Conservation (phyloP, 148 eudicot species). For the Mesembryanthemum crystallinum region DNA sequence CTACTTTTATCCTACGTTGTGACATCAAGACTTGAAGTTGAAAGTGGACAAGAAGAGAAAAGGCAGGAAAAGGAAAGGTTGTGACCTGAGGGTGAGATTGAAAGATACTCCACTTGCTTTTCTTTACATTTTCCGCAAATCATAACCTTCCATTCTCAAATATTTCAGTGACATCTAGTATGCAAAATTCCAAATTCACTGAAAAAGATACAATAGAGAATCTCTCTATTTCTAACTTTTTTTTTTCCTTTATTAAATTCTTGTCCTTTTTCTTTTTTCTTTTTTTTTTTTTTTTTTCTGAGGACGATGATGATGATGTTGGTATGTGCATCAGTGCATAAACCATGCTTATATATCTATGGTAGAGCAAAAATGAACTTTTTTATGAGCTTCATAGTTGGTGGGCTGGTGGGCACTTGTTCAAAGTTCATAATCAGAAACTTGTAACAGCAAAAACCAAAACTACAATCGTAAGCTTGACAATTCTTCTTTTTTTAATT, state of each 20-base stretch:
- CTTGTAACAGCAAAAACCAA: constrained; percentile 13
- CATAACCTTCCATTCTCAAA: not conserved
- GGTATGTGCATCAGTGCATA: not conserved
- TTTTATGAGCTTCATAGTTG: constrained; percentile 20
- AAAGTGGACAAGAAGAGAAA: not conserved
- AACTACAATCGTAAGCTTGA: constrained; percentile 17
- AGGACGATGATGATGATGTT: not conserved
- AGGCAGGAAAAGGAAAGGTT: not conserved
- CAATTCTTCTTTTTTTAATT: not conserved
- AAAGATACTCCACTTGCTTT: not conserved
- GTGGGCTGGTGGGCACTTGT: constrained; percentile 31
- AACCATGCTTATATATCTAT: not conserved
- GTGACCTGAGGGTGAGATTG: not conserved
- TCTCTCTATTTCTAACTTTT: not conserved
- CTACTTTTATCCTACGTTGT: too few relatives aligned
- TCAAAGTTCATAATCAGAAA: constrained; percentile 27
- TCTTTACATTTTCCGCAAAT: not conserved
- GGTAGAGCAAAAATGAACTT: not conserved
- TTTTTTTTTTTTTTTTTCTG: not conserved
- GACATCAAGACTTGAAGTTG: not conserved
- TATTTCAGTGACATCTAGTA: not conserved
- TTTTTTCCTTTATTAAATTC: too few relatives aligned
- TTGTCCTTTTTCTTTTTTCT: not conserved
- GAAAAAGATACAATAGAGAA: not conserved
- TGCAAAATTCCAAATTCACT: not conserved